Conservation (phyloP, 768 basidiomycete species). For the Phaeolepiota aurea region DNA sequence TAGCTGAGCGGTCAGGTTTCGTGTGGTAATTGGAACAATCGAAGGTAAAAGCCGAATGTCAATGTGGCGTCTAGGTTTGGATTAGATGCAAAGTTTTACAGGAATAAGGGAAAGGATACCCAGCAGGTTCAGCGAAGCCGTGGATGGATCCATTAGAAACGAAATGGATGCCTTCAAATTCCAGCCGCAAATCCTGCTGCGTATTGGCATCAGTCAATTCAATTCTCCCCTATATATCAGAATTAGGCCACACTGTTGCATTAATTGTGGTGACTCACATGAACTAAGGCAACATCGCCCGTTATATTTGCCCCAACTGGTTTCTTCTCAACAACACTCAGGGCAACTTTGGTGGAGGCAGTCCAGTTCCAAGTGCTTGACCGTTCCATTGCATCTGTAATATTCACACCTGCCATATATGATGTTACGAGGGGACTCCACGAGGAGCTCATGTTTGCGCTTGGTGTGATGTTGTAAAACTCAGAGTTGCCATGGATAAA, state of each 20-base stretch:
- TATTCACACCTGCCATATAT: conserved; percentile 41
- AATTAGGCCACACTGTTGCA: conserved; percentile 1
- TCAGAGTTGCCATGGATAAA: conserved; percentile 59
- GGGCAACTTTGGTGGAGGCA: conserved; percentile 46
- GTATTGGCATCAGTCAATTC: conserved; percentile 51
- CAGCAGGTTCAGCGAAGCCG: conserved; percentile 56
- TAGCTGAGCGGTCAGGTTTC: conserved; percentile 51
- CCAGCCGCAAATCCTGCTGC: conserved; percentile 52
- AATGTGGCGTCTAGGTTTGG: conserved; percentile 33
- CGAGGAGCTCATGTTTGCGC: conserved; percentile 27
- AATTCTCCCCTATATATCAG: conserved; percentile 48
- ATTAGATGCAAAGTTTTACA: conserved; percentile 1
- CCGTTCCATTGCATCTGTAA: conserved; percentile 37
- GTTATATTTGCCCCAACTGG: conserved; percentile 25
- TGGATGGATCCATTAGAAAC: conserved; percentile 68
- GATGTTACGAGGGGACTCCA: conserved; percentile 47
- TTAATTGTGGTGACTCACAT: conserved; percentile 36
- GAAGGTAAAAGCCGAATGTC: conserved; percentile 63
- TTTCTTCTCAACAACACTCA: conserved; percentile 59
- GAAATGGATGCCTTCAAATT: conserved; percentile 76
- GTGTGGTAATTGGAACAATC: conserved; percentile 46
- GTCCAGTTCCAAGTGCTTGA: conserved; percentile 68
- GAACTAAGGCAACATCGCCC: conserved; percentile 48
- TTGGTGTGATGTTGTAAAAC: conserved; percentile 57
- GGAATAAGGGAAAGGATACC: conserved; percentile 29